phyloP scores from a whole-genome alignment of 2,329 filamentous ascomycete species.

The Diaporthe ampelina region DNA sequence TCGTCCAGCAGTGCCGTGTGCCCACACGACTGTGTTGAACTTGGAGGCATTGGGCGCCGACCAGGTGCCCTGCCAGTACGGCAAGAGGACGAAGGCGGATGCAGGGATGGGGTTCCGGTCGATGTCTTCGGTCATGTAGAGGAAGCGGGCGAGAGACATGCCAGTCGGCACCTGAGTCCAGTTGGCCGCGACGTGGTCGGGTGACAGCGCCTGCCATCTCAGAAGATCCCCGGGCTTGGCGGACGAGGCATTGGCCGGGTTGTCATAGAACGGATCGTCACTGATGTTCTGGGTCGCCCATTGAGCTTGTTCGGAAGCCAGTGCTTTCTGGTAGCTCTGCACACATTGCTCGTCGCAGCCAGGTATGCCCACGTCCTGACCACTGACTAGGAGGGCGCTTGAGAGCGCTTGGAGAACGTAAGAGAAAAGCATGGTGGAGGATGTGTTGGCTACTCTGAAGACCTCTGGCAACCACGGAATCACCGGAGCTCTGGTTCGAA shows the following conservation, averaged over 20 bases:
- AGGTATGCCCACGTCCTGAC: not conserved
- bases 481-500: not conserved
- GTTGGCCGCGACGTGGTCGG: constrained; percentile 1
- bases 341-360: constrained; percentile 2
- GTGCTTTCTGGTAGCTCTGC: not conserved
- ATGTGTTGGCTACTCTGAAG: not conserved
- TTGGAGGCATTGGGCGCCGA: not conserved
- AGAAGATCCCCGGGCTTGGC: not conserved
- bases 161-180: not conserved
- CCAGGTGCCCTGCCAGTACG: constrained; percentile 11
- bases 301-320: constrained; percentile 3
- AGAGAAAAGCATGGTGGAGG: not conserved
- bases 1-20: not conserved
- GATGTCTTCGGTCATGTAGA: constrained; percentile 8
- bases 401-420: not conserved
- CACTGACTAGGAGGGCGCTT: not conserved
- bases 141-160: constrained; percentile 11
- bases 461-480: no score
- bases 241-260: constrained; percentile 4
- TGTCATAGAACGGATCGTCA: constrained; percentile 15
- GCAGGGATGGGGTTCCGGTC: not conserved
- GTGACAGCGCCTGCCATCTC: constrained; percentile 7
- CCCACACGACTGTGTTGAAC: constrained; percentile 2
- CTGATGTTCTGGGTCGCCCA: constrained; percentile 19
- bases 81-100: constrained; percentile 1